These are phyloP conservation scores for Claviceps monticola DNA, from an alignment of 2,329 filamentous ascomycete species.

Conservation along the genomic window DNA sequence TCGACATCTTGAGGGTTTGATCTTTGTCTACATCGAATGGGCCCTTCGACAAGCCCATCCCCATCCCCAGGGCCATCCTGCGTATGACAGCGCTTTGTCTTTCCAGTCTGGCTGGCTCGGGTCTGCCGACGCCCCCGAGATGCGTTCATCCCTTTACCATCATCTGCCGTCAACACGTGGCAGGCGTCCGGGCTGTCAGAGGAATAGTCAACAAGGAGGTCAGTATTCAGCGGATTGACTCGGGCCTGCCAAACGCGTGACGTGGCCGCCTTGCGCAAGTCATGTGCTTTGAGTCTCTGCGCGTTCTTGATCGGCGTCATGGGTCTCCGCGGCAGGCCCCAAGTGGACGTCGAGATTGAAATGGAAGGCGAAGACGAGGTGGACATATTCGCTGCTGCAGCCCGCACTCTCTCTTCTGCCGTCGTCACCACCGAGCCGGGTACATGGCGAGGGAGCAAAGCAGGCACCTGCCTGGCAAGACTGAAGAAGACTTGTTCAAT, in stretches of 20 bases:
- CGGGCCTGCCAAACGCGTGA: not conserved
- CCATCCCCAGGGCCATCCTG: not conserved
- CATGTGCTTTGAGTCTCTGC: not conserved
- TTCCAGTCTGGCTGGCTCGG: not conserved
- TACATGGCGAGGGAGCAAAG: conserved; percentile 1
- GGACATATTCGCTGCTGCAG: not conserved
- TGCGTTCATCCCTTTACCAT: not conserved
- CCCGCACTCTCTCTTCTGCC: conserved; percentile 1
- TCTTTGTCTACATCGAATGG: not conserved
- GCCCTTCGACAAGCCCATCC: too few relatives aligned
- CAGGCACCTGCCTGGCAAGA: conserved; percentile 1
- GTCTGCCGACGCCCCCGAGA: not conserved
- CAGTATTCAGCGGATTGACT: not conserved
- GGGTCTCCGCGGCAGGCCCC: not conserved
- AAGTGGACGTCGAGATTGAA: not conserved
- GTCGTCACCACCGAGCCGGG: conserved; percentile 2
- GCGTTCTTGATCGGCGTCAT: not conserved
- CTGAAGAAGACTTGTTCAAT: not conserved
- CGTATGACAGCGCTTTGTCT: too few relatives aligned
- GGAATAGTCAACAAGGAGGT: not conserved
- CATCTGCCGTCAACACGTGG: not conserved
- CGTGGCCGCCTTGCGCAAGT: not conserved
- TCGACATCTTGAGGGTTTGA: not conserved
- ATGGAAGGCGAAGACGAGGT: not conserved
- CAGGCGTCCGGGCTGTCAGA: not conserved